Percentiles rank a stretch among this genome's conserved stretches.
Conservation (phyloP, 148 eudicot genomes). For the Bassia scoparia region DNA sequence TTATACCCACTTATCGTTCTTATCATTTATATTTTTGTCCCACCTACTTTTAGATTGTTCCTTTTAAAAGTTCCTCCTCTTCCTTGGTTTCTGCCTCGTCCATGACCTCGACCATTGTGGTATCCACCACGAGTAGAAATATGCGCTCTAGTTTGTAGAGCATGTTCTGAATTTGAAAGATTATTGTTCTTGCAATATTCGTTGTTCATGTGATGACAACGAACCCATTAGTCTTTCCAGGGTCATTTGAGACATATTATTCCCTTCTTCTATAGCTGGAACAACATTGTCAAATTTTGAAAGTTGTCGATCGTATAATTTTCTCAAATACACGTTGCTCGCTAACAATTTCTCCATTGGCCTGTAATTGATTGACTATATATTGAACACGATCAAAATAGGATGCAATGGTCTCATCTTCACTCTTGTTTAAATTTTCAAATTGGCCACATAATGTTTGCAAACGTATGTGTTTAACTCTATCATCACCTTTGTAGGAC, state of each 20-base stretch:
- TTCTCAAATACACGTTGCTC: neutral
- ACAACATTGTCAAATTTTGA: neutral
- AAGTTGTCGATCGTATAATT: neutral
- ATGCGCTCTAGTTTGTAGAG: neutral
- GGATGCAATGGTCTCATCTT: neutral
- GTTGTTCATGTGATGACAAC: constrained; percentile 1
- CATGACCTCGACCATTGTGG: neutral
- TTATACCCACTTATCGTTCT: no score
- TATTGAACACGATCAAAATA: neutral
- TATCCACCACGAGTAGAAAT: neutral
- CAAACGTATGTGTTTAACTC: constrained; percentile 3
- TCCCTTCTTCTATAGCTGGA: constrained; percentile 1
- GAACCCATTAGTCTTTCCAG: neutral
- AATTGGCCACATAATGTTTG: neutral
- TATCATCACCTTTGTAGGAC: constrained; percentile 5
- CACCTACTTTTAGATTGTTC: no score
- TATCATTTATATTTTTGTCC: no score
- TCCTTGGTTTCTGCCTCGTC: neutral
- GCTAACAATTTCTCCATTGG: neutral
- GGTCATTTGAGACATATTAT: neutral
- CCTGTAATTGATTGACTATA: neutral
- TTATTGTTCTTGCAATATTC: neutral
- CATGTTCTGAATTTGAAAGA: neutral
- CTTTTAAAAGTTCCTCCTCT: neutral
- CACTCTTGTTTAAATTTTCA: neutral